These are phyloP conservation scores for Forsythia suspensa DNA, from an alignment of 257 asterid genomes.

Conservation along the genomic window DNA sequence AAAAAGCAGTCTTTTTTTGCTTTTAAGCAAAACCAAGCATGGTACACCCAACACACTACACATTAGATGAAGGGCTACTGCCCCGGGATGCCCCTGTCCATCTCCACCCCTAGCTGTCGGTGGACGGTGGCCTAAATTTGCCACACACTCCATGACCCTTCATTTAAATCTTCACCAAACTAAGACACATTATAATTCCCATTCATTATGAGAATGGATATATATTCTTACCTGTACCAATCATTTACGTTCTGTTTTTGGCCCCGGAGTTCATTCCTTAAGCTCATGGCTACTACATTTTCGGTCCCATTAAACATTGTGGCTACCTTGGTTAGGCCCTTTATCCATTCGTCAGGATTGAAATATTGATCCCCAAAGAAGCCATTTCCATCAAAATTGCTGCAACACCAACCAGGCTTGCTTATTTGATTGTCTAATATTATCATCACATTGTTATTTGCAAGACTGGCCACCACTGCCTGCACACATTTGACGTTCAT, in stretches of 20 bases:
- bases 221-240: slow-evolving; percentile 67
- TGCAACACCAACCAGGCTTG: slow-evolving; percentile 97
- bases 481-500: slow-evolving; percentile 16
- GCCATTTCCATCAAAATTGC: slow-evolving; percentile 79
- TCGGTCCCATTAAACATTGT: slow-evolving; percentile 50
- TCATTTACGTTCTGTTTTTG: slow-evolving; percentile 66
- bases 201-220: neutral
- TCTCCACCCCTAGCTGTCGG: too few relatives aligned
- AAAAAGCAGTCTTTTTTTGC: too few relatives aligned
- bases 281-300: slow-evolving; percentile 84
- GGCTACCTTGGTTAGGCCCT: slow-evolving; percentile 78
- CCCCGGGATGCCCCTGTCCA: too few relatives aligned
- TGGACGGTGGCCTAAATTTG: too few relatives aligned
- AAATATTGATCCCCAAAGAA: slow-evolving; percentile 86
- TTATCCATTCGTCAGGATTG: slow-evolving; percentile 72
- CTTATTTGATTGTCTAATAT: slow-evolving; percentile 87
- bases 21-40: too few relatives aligned
- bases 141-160: neutral
- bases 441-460: slow-evolving; percentile 71
- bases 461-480: slow-evolving; percentile 91
- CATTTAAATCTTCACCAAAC: too few relatives aligned
- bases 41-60: too few relatives aligned
- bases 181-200: neutral
- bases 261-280: slow-evolving; percentile 90
- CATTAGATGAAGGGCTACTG: too few relatives aligned